phyloP scores from a whole-genome alignment of 2,329 filamentous ascomycete species.

The Trichoderma atrobrunneum region DNA sequence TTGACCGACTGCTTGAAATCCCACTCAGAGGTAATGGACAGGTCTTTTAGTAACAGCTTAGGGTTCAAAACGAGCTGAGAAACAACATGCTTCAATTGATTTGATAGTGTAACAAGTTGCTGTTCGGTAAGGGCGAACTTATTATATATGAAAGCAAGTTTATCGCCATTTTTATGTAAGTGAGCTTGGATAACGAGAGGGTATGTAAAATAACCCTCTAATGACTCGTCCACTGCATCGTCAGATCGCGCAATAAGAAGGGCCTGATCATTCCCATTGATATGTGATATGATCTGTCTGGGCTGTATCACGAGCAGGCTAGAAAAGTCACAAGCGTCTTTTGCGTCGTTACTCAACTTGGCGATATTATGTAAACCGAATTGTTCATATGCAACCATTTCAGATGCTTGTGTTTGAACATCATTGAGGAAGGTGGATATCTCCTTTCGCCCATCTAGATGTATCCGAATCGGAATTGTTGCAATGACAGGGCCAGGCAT shows the following conservation, averaged over 20 bases:
- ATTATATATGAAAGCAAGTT: constrained; percentile 7
- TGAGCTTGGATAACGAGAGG: constrained; percentile 13
- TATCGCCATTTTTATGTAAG: background rate
- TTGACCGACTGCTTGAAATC: background rate
- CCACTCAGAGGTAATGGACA: background rate
- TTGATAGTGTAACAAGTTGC: constrained; percentile 3
- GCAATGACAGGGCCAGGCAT: constrained; percentile 21
- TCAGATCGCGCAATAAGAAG: background rate
- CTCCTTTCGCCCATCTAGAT: too few species aligned
- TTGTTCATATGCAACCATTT: constrained; percentile 27
- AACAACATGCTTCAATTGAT: background rate
- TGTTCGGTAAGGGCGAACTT: background rate
- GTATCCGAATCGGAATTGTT: constrained; percentile 22
- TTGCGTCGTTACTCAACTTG: constrained; percentile 1
- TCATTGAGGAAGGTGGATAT: too few species aligned
- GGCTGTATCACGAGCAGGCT: constrained; percentile 13
- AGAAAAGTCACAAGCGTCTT: constrained; percentile 8
- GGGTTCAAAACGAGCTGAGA: background rate
- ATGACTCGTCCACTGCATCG: background rate
- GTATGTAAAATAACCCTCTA: constrained; percentile 12
- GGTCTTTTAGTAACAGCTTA: background rate
- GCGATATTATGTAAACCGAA: constrained; percentile 21
- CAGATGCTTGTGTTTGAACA: constrained; percentile 20
- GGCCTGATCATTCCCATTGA: background rate
- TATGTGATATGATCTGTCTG: background rate